Evolutionary conservation across 1,139 yeast species (phyloP), one percentile per base, ranked within the genome.

Genomic region (Kluyveromyces marxianus): DNA sequence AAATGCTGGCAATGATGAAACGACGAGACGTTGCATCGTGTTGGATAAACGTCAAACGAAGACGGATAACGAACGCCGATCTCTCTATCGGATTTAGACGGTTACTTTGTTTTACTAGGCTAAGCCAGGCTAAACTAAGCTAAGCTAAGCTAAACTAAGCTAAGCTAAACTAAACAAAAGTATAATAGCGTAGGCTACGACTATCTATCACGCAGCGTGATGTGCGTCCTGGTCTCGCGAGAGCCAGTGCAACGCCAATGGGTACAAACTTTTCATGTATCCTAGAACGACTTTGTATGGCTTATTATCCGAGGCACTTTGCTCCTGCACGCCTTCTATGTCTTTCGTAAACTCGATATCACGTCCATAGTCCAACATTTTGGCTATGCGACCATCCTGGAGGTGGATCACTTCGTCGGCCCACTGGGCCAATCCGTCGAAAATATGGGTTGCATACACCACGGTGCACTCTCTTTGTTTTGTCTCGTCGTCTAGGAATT

Each of bases 401-500:
- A 92, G 70, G 65, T 92, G 97, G n/a, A 83, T 73, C 8, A 92
- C 71, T 45, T 83, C 72, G 44, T 94, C 86, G 40, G 97, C 95
- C 96, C 97, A 92, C 41, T 70, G 68, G 21, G 87, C 88, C 50
- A 92, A 74, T 0, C 98, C 98, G 60, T 92, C 98, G 63, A 92
- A 92, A 44, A 92, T 92, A 61, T 92, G 98, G 0, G 98, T 92
- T 1, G 98, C 98, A 63, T 92, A 92, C 4, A 92, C 75, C 51
- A 83, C 83, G 43, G 87, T 75, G 50, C 95, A 83, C 25, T 74
- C 67, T 48, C 97, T 71, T 0, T 68, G 57, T 39, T 68, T 69
- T 7, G 96, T 87, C 63, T 92, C 98, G 21, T 66, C 61, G 54
- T 75, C 76, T 57, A 92, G 71, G 60, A 86, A 92, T 2, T 73